Evolutionary conservation across 2,329 filamentous ascomycete species (phyloP).

Genomic region (Exophiala viscosa): DNA sequence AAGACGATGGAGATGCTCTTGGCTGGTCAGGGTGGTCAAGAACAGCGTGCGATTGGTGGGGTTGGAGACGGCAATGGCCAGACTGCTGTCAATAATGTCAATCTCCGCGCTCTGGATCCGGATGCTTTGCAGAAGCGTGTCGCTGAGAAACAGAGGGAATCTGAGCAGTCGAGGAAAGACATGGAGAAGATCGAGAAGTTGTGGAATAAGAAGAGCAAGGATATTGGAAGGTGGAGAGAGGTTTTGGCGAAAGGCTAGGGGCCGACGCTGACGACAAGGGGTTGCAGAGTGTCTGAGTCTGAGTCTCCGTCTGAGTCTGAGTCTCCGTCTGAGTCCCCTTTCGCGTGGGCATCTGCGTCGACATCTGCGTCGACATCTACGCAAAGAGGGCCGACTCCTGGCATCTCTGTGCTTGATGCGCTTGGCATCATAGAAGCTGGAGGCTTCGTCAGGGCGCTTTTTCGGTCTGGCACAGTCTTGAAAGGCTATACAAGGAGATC

Average conservation of each 20-base stretch:
- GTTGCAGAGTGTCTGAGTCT: not conserved
- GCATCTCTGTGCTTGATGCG: too few relatives aligned
- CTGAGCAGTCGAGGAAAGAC: conserved; percentile 67
- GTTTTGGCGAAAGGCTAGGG: conserved; percentile 13
- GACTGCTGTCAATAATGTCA: conserved; percentile 5
- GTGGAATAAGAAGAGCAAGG: conserved; percentile 26
- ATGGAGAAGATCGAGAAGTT: conserved; percentile 52
- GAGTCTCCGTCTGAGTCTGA: not conserved
- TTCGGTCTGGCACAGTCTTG: too few relatives aligned
- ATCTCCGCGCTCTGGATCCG: conserved; percentile 40
- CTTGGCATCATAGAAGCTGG: too few relatives aligned
- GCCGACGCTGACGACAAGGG: not conserved
- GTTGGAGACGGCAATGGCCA: not conserved
- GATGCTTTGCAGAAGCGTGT: conserved; percentile 40
- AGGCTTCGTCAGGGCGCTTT: too few relatives aligned
- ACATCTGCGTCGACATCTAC: too few relatives aligned
- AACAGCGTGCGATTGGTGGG: not conserved
- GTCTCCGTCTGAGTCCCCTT: not conserved
- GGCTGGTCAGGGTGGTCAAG: not conserved
- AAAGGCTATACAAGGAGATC: too few relatives aligned
- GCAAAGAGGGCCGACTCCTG: too few relatives aligned
- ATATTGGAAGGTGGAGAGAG: conserved; percentile 26
- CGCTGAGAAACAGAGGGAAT: conserved; percentile 54
- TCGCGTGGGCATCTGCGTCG: too few relatives aligned
- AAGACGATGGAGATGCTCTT: conserved; percentile 11